phyloP scores from a whole-genome alignment of 768 basidiomycete species.

The Coprinopsis cinerea region DNA sequence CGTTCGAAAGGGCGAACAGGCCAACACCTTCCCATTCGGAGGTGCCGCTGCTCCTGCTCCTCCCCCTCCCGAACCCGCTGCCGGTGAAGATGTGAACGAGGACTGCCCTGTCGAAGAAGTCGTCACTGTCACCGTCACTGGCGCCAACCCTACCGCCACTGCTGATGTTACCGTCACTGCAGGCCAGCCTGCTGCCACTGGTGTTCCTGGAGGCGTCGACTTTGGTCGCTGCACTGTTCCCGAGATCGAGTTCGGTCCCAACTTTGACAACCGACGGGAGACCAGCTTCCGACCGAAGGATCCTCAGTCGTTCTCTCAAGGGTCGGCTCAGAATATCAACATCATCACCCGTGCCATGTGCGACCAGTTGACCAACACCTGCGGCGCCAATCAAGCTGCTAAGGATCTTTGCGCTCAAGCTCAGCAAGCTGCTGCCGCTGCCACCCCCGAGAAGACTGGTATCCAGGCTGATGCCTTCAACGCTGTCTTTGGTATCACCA shows the following conservation, averaged over 20 bases:
- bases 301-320: constrained; percentile 38
- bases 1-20: constrained; percentile 41
- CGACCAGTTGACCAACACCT: constrained; percentile 44
- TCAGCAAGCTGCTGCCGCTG: constrained; percentile 34
- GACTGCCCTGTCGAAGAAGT: constrained; percentile 7
- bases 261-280: constrained; percentile 54
- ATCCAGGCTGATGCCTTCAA: constrained; percentile 53
- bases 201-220: constrained; percentile 23
- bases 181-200: constrained; percentile 20
- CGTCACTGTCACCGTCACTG: constrained; percentile 32
- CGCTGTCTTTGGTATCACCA: constrained; percentile 33
- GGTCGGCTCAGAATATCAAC: constrained; percentile 48
- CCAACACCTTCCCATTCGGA: constrained; percentile 44
- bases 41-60: constrained; percentile 13
- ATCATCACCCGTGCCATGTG: constrained; percentile 53
- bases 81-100: not conserved
- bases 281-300: constrained; percentile 55
- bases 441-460: constrained; percentile 34
- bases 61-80: not conserved
- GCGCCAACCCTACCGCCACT: constrained; percentile 20
- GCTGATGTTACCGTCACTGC: constrained; percentile 24
- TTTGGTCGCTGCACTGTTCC: constrained; percentile 55
- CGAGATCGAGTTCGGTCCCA: constrained; percentile 51
- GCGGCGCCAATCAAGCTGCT: constrained; percentile 49
- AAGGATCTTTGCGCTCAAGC: constrained; percentile 43